phyloP scores from a whole-genome alignment of 2,329 filamentous ascomycete species.

The Lasiodiplodia hormozganensis region DNA sequence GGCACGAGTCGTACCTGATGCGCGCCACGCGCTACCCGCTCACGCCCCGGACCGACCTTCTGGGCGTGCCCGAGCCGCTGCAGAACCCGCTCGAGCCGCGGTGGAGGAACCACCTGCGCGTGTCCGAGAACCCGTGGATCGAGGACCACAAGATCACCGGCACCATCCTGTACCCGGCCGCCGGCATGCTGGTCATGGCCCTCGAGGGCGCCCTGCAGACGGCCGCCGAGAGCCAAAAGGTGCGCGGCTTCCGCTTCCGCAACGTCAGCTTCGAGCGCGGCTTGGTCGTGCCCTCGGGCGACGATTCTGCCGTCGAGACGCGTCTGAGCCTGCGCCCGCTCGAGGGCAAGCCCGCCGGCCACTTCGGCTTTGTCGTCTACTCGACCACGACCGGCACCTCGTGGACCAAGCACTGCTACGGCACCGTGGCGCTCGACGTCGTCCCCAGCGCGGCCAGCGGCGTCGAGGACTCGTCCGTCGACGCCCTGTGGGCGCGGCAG shows the following conservation, averaged over 20 bases:
- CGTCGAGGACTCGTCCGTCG: background rate
- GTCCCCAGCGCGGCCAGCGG: too few species aligned
- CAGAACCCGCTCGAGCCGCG: background rate
- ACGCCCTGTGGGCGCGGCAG: background rate
- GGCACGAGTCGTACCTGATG: constrained; percentile 32
- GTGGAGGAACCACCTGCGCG: constrained; percentile 36
- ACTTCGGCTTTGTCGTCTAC: too few species aligned
- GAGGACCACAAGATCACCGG: constrained; percentile 36
- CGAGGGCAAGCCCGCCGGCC: background rate
- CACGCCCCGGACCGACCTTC: background rate
- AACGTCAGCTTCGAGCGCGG: background rate
- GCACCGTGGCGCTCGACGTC: too few species aligned
- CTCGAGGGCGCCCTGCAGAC: constrained; percentile 41
- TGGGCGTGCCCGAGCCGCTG: background rate
- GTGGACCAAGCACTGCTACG: too few species aligned
- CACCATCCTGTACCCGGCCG: constrained; percentile 41
- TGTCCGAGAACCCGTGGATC: constrained; percentile 38
- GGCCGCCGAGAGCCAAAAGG: background rate
- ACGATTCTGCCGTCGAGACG: background rate
- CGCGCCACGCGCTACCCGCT: constrained; percentile 29
- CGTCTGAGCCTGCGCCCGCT: background rate
- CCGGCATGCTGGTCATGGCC: constrained; percentile 43
- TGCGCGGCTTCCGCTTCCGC: constrained; percentile 21
- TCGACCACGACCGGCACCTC: too few species aligned
- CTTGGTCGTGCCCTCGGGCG: background rate